Evolutionary conservation across 169 alveolate species (phyloP).

Genomic region (Cryptosporidium sp.): DNA sequence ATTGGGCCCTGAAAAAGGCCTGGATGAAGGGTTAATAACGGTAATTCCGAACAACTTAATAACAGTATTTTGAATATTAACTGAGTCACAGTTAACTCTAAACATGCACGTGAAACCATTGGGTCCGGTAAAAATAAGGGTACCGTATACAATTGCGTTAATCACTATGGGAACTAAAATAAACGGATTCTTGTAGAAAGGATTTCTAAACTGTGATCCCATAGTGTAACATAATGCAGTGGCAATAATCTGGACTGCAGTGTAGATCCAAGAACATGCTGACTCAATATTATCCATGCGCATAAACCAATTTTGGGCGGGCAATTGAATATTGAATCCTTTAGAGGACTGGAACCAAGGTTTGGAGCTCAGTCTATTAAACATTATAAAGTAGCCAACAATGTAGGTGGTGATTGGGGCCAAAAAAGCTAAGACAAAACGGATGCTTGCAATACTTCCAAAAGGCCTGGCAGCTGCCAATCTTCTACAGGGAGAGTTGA

Average conservation of each 20-base stretch:
- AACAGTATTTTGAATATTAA: conserved; percentile 80
- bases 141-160: conserved; percentile 8
- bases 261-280: conserved; percentile 41
- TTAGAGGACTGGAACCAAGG: conserved; percentile 59
- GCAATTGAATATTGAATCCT: neutral
- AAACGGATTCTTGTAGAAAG: conserved; percentile 37
- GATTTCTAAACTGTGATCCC: conserved; percentile 74
- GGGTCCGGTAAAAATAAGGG: conserved; percentile 85
- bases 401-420: conserved; percentile 16
- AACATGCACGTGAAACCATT: conserved; percentile 86
- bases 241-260: conserved; percentile 38
- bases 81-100: conserved; percentile 90
- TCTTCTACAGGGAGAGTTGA: conserved; percentile 43
- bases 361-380: conserved; percentile 18
- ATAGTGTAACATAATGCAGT: conserved; percentile 58
- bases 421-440: conserved; percentile 17
- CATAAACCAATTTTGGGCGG: conserved; percentile 73
- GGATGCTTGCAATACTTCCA: conserved; percentile 57
- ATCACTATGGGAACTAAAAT: conserved; percentile 5
- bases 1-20: conserved; percentile 87
- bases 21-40: conserved; percentile 86
- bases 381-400: conserved; percentile 42
- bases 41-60: conserved; percentile 83
- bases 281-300: conserved; percentile 63
- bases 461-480: conserved; percentile 71